These are phyloP conservation scores for Amanita pallidorosea DNA, from an alignment of 768 basidiomycete species.

Conservation along the genomic window DNA sequence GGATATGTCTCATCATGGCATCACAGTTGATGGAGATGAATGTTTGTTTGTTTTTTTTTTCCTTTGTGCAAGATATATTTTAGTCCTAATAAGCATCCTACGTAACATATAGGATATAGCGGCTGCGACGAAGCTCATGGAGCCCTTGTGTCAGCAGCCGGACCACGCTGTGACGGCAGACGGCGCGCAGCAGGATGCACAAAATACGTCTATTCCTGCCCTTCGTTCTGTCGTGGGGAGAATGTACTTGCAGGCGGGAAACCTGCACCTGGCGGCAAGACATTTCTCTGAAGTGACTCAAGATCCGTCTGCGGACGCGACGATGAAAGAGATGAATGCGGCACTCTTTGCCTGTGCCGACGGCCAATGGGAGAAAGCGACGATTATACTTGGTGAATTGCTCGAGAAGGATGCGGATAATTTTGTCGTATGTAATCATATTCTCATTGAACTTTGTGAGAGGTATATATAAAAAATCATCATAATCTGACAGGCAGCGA, in stretches of 20 bases:
- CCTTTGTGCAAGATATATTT: neutral
- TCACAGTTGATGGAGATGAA: slow-evolving; percentile 82
- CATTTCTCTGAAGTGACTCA: slow-evolving; percentile 45
- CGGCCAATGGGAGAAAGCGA: slow-evolving; percentile 58
- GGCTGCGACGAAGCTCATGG: slow-evolving; percentile 58
- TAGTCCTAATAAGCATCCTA: neutral
- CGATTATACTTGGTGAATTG: slow-evolving; percentile 28
- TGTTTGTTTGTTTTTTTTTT: slow-evolving; percentile 24
- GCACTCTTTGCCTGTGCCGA: slow-evolving; percentile 56
- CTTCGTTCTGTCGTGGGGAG: slow-evolving; percentile 63
- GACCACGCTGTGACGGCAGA: slow-evolving; percentile 2
- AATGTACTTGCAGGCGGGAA: slow-evolving; percentile 66
- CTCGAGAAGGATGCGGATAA: slow-evolving; percentile 48
- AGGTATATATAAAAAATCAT: neutral
- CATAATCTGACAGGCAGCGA: slow-evolving; percentile 42
- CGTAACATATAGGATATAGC: slow-evolving; percentile 48
- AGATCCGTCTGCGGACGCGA: slow-evolving; percentile 30
- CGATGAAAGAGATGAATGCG: slow-evolving; percentile 49
- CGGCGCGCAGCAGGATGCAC: neutral
- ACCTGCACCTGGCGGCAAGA: slow-evolving; percentile 44
- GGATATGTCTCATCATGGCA: slow-evolving; percentile 70
- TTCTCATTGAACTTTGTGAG: neutral
- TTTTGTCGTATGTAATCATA: slow-evolving; percentile 32
- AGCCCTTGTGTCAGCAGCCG: slow-evolving; percentile 46
- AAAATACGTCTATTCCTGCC: slow-evolving; percentile 30